Evolutionary conservation across 2,329 filamentous ascomycete species (phyloP).

Genomic region (Penicillium brevicompactum): DNA sequence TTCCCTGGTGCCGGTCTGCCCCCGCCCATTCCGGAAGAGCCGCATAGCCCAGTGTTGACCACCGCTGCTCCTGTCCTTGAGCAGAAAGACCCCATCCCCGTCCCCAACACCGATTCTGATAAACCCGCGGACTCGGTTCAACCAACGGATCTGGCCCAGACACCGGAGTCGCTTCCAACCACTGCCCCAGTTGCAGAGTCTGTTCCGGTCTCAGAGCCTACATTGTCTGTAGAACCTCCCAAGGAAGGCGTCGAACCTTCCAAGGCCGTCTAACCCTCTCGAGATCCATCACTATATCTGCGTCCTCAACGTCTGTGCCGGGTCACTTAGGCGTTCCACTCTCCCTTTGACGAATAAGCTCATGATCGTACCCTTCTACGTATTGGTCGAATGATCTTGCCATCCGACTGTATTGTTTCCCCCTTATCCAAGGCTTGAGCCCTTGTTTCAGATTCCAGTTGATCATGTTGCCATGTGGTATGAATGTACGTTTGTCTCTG

Average conservation of each 20-base stretch:
- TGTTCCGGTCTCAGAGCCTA: not conserved
- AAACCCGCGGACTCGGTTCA: not conserved
- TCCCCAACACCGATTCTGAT: not conserved
- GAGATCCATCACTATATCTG: not conserved
- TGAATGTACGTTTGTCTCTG: conserved; percentile 22
- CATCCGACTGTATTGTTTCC: not conserved
- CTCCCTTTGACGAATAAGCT: not conserved
- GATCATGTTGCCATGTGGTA: conserved; percentile 27
- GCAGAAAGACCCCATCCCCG: conserved; percentile 2
- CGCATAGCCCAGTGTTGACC: conserved; percentile 30
- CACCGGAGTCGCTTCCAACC: too few relatives aligned
- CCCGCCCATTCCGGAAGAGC: conserved; percentile 38
- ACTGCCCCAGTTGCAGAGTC: not conserved
- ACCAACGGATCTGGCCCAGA: too few relatives aligned
- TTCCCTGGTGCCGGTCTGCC: conserved; percentile 33
- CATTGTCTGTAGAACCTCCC: not conserved
- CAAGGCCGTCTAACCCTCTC: not conserved
- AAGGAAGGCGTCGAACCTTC: conserved; percentile 3
- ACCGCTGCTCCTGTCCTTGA: conserved; percentile 11
- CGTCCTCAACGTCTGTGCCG: not conserved
- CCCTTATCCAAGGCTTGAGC: not conserved
- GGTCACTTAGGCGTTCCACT: not conserved
- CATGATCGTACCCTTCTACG: not conserved
- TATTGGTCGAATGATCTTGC: not conserved
- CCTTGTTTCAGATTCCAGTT: conserved; percentile 7